A percentile compares a stretch with the other conserved stretches of the same genome.
phyloP scores from a whole-genome alignment of 768 basidiomycete species.

The Leccinellum albellum region DNA sequence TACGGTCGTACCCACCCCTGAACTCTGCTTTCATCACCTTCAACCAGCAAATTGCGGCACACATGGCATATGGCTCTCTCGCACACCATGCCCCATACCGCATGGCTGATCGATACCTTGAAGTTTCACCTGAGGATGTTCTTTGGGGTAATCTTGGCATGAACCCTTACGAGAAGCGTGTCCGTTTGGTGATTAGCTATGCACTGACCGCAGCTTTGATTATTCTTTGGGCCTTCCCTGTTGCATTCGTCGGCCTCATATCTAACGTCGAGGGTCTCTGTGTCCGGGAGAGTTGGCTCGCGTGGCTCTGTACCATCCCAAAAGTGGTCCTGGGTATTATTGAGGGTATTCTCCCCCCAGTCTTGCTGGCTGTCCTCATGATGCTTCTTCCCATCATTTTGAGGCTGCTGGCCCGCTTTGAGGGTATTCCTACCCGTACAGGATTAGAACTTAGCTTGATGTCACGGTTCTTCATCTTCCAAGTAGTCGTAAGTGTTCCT shows the following conservation, averaged over 20 bases:
- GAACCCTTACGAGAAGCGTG: constrained; percentile 83
- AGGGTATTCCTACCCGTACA: constrained; percentile 85
- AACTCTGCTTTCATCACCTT: constrained; percentile 87
- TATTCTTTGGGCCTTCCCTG: constrained; percentile 85
- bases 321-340: constrained; percentile 72
- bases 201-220: constrained; percentile 76
- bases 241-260: constrained; percentile 80
- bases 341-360: constrained; percentile 83
- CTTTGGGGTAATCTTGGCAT: constrained; percentile 88
- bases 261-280: constrained; percentile 79
- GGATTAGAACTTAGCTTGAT: constrained; percentile 87
- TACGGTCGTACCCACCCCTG: constrained; percentile 50
- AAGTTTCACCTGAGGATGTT: constrained; percentile 84
- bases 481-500: constrained; percentile 68
- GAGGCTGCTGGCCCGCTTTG: constrained; percentile 74
- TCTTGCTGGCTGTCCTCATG: constrained; percentile 86
- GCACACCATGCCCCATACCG: constrained; percentile 78
- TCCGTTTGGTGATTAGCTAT: constrained; percentile 66
- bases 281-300: constrained; percentile 60
- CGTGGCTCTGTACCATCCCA: constrained; percentile 79
- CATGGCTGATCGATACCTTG: constrained; percentile 74
- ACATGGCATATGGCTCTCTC: constrained; percentile 74
- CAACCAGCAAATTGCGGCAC: constrained; percentile 89
- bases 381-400: constrained; percentile 84
- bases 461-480: constrained; percentile 90